Conservation (phyloP, 768 basidiomycete genomes). For the Tulasnella sp. region DNA sequence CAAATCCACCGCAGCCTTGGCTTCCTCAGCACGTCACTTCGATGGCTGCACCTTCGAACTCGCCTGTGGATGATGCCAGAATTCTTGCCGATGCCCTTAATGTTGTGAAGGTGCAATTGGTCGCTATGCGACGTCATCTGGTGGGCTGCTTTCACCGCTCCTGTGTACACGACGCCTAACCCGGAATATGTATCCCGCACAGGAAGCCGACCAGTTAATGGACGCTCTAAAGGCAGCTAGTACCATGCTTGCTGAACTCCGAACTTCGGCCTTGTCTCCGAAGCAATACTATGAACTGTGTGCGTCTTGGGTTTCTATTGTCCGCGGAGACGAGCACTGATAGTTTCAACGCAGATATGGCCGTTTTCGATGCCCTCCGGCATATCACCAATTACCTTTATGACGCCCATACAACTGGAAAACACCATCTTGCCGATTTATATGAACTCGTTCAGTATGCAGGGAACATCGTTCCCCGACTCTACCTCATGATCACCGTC, state of each 20-base stretch:
- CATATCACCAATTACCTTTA: slow-evolving; percentile 93
- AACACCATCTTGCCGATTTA: slow-evolving; percentile 93
- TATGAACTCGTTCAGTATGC: slow-evolving; percentile 99
- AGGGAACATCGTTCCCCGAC: slow-evolving; percentile 85
- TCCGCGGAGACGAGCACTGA: not conserved
- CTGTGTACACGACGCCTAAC: not conserved
- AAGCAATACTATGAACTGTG: slow-evolving; percentile 99
- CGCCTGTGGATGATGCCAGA: slow-evolving; percentile 10
- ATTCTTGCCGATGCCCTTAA: slow-evolving; percentile 14
- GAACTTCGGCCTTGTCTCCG: slow-evolving; percentile 84
- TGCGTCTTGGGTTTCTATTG: slow-evolving; percentile 28
- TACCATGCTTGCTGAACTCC: slow-evolving; percentile 90
- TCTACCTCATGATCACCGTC: slow-evolving; percentile 98
- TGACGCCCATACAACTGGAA: slow-evolving; percentile 81
- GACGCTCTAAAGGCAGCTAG: slow-evolving; percentile 96
- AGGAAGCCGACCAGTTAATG: slow-evolving; percentile 97
- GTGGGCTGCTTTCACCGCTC: not conserved
- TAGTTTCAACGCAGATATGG: slow-evolving; percentile 61
- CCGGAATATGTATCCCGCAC: not conserved
- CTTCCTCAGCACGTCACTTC: not conserved
- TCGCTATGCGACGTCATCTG: slow-evolving; percentile 15
- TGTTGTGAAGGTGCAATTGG: slow-evolving; percentile 15
- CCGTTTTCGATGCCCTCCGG: slow-evolving; percentile 91
- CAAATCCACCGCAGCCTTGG: slow-evolving; percentile 8
- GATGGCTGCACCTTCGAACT: not conserved